Conservation (phyloP, 345 rosid species). For the Gossypium herbaceum region DNA sequence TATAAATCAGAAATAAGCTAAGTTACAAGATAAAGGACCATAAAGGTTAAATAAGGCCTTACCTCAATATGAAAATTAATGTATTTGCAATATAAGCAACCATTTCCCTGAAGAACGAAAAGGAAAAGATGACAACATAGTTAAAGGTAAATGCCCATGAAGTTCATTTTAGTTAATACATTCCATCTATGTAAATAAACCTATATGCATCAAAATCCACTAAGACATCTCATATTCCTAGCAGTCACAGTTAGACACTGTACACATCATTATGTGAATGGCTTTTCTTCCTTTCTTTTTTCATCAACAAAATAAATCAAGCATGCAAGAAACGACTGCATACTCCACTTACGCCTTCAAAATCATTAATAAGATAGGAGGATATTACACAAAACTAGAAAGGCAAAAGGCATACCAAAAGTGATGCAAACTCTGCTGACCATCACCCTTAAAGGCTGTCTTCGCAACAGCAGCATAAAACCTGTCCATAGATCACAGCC, state of each 20-base stretch:
- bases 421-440: conserved; percentile 91
- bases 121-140: not conserved
- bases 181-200: not conserved
- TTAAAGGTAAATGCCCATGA: not conserved
- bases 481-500: conserved; percentile 41
- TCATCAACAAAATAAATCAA: not conserved
- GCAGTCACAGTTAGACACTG: not conserved
- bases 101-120: conserved; percentile 72
- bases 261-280: not conserved
- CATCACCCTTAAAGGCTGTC: conserved; percentile 92
- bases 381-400: conserved; percentile 1
- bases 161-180: not conserved
- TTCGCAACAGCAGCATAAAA: conserved; percentile 86
- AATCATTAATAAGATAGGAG: not conserved
- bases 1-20: not conserved
- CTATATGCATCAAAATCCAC: not conserved
- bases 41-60: conserved; percentile 20
- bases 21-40: not conserved
- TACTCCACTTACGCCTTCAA: not conserved
- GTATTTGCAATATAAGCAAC: conserved; percentile 97
- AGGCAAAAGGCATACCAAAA: conserved; percentile 59
- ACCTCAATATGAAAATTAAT: conserved; percentile 90
- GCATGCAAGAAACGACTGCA: not conserved
- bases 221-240: not conserved
- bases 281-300: not conserved